These are phyloP conservation scores for Eucalyptus globulus DNA, from an alignment of 345 rosid species.

Conservation along the genomic window DNA sequence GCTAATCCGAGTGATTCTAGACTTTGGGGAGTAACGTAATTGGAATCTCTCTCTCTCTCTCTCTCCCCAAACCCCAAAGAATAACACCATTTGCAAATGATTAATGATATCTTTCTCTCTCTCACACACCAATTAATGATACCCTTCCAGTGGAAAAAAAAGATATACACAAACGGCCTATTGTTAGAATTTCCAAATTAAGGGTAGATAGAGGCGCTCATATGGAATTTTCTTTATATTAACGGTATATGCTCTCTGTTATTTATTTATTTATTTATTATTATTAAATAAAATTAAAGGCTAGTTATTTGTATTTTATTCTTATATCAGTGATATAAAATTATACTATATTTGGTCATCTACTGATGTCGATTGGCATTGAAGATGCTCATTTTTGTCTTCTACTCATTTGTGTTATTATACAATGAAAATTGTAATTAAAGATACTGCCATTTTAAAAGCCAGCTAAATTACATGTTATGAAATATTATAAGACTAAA, in stretches of 20 bases:
- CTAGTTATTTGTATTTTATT: background rate
- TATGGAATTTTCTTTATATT: background rate
- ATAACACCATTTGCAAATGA: background rate
- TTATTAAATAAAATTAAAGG: background rate
- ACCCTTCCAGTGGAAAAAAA: background rate
- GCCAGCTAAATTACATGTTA: background rate
- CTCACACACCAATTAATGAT: background rate
- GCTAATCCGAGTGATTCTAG: no score
- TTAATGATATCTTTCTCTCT: background rate
- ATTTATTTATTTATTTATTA: no score
- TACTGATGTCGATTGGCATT: background rate
- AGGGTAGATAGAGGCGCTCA: background rate
- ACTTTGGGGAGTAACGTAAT: no score
- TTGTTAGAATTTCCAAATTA: background rate
- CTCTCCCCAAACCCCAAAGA: background rate
- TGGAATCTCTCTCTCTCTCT: background rate
- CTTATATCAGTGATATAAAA: background rate
- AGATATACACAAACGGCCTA: background rate
- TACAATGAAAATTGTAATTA: background rate
- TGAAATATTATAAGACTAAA: background rate
- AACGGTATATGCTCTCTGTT: background rate
- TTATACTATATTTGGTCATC: background rate
- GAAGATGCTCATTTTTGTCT: background rate
- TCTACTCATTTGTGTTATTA: background rate
- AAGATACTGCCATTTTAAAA: background rate